Conservation (phyloP, 176 grass and related monocot genomes). For the Eleusine coracana region DNA sequence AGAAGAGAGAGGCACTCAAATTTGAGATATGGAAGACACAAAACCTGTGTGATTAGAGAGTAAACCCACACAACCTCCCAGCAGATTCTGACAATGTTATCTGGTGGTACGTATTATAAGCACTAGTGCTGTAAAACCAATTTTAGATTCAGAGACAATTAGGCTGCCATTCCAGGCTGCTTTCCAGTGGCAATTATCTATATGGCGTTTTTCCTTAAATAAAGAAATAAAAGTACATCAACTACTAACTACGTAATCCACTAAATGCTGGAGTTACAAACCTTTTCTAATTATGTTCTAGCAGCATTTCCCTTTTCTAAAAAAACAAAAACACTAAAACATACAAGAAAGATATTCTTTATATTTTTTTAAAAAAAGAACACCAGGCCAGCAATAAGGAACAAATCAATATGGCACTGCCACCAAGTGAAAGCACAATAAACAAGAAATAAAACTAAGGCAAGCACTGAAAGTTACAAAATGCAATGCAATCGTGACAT, state of each 20-base stretch:
- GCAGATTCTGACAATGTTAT: background rate
- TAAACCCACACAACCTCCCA: too few relatives aligned
- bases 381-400: too few relatives aligned
- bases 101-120: background rate
- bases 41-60: too few relatives aligned
- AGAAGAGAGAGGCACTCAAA: too few relatives aligned
- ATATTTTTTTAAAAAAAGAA: background rate
- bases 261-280: too few relatives aligned
- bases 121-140: too few relatives aligned
- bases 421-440: background rate
- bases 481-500: background rate
- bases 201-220: background rate
- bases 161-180: background rate
- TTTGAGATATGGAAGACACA: too few relatives aligned
- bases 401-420: background rate
- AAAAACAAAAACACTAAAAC: too few relatives aligned
- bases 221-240: background rate
- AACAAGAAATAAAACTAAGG: background rate
- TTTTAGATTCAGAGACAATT: background rate
- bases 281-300: background rate
- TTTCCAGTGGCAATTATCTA: background rate
- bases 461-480: background rate
- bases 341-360: too few relatives aligned
- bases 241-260: too few relatives aligned
- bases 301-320: too few relatives aligned